A percentile compares a stretch with the other conserved stretches of the same genome.
phyloP scores from a whole-genome alignment of 305 asterid species.

The Fraxinus floribunda region DNA sequence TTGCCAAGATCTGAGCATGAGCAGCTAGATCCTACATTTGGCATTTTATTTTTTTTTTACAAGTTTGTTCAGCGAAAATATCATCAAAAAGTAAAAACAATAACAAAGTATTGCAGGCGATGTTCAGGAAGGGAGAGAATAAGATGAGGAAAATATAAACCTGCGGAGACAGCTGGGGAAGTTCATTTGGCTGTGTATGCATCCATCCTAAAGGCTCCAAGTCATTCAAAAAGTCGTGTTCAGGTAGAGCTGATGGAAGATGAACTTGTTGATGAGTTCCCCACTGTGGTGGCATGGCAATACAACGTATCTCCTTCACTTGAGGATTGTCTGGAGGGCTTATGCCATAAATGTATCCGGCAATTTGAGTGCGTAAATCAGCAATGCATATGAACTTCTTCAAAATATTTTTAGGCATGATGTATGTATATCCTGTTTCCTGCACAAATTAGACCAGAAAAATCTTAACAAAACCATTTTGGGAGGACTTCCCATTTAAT shows the following conservation, averaged over 20 bases:
- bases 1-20: slow-evolving; percentile 79
- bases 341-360: slow-evolving; percentile 90
- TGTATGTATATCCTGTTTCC: slow-evolving; percentile 98
- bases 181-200: slow-evolving; percentile 99
- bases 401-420: slow-evolving; percentile 95
- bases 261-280: slow-evolving; percentile 98
- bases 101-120: background rate
- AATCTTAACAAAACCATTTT: slow-evolving; percentile 10
- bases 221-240: slow-evolving; percentile 86
- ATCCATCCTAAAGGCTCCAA: slow-evolving; percentile 99
- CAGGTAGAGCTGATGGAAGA: slow-evolving; percentile 91
- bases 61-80: background rate
- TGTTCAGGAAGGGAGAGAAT: background rate
- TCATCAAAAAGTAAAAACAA: background rate
- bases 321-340: slow-evolving; percentile 99
- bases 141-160: slow-evolving; percentile 30
- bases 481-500: background rate
- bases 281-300: slow-evolving; percentile 98
- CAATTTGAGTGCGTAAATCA: slow-evolving; percentile 89
- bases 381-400: slow-evolving; percentile 98
- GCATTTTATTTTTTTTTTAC: background rate
- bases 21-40: slow-evolving; percentile 64
- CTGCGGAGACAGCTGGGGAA: slow-evolving; percentile 98
- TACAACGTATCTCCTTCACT: slow-evolving; percentile 97
- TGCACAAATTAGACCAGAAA: slow-evolving; percentile 36